phyloP scores from a whole-genome alignment of 75 land plant genomes.

The Larix kaempferi region DNA sequence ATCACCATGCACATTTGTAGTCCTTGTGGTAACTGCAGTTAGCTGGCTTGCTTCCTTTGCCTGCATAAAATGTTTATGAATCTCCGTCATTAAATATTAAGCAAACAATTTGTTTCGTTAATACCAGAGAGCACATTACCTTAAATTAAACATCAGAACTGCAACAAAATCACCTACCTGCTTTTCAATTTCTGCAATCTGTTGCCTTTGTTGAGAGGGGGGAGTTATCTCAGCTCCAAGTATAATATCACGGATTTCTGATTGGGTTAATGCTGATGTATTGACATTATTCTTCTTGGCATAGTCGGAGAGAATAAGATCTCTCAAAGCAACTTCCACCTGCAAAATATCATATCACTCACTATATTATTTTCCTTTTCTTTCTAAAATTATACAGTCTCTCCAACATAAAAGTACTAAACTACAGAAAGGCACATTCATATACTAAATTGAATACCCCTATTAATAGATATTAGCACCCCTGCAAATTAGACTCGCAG shows the following conservation, averaged over 20 bases:
- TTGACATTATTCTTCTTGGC: conserved; percentile 99
- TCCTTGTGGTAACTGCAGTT: conserved; percentile 95
- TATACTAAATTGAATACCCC: not conserved
- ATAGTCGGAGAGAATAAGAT: conserved; percentile 96
- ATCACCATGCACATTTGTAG: conserved; percentile 99
- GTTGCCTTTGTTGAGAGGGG: conserved; percentile 98
- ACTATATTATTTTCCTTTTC: not conserved
- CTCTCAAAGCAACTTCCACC: conserved; percentile 99
- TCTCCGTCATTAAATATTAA: not conserved
- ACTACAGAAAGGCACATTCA: not conserved
- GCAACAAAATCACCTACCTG: conserved; percentile 47
- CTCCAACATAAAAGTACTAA: not conserved
- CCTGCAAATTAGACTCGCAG: not conserved
- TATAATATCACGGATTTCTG: conserved; percentile 98
- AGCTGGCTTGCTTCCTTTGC: conserved; percentile 98
- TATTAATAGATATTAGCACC: not conserved
- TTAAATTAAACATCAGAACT: not conserved
- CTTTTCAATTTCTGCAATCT: conserved; percentile 99
- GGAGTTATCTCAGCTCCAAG: conserved; percentile 99
- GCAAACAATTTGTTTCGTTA: not conserved
- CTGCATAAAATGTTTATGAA: conserved; percentile 23
- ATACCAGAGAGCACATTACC: conserved; percentile 10
- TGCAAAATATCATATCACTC: conserved; percentile 16
- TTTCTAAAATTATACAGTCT: not conserved
- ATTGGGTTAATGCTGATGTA: conserved; percentile 96